Evolutionary conservation across 306 rosid genomes (phyloP).

Genomic region (Ormosia emarginata): DNA sequence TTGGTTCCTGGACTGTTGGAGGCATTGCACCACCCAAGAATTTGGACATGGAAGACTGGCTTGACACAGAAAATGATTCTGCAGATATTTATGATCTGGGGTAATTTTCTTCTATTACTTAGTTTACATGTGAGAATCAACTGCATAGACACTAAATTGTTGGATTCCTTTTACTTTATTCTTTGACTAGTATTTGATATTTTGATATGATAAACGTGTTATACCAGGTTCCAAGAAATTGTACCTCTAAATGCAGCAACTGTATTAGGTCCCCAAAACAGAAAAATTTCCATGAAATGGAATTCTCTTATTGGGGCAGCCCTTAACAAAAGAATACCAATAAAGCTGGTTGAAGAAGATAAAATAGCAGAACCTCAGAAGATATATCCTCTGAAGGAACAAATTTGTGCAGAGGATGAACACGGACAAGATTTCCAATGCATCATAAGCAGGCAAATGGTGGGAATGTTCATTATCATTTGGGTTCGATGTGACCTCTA

Average conservation of each 20-base stretch:
- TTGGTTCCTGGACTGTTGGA: slow-evolving; percentile 91
- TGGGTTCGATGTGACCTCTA: slow-evolving; percentile 62
- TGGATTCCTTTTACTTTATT: neutral
- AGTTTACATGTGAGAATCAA: neutral
- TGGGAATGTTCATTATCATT: slow-evolving; percentile 69
- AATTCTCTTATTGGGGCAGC: slow-evolving; percentile 55
- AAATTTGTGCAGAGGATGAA: slow-evolving; percentile 5
- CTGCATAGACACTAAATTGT: neutral
- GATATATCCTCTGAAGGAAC: slow-evolving; percentile 41
- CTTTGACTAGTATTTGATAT: neutral
- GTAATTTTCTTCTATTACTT: slow-evolving; percentile 37
- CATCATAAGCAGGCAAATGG: slow-evolving; percentile 78
- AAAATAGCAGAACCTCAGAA: slow-evolving; percentile 38
- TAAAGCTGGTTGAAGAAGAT: slow-evolving; percentile 13
- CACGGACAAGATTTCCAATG: slow-evolving; percentile 46
- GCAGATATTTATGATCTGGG: slow-evolving; percentile 81
- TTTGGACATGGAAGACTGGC: slow-evolving; percentile 65
- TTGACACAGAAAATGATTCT: slow-evolving; percentile 39
- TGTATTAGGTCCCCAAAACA: slow-evolving; percentile 57
- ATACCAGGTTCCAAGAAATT: slow-evolving; percentile 79
- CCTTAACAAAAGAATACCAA: slow-evolving; percentile 45
- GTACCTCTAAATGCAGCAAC: slow-evolving; percentile 79
- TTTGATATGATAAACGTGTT: neutral
- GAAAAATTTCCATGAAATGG: slow-evolving; percentile 52
- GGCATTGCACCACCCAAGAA: slow-evolving; percentile 69